Evolutionary conservation across 1,284 basidiomycete species (phyloP).

Genomic region (Sporisorium exsertum): DNA sequence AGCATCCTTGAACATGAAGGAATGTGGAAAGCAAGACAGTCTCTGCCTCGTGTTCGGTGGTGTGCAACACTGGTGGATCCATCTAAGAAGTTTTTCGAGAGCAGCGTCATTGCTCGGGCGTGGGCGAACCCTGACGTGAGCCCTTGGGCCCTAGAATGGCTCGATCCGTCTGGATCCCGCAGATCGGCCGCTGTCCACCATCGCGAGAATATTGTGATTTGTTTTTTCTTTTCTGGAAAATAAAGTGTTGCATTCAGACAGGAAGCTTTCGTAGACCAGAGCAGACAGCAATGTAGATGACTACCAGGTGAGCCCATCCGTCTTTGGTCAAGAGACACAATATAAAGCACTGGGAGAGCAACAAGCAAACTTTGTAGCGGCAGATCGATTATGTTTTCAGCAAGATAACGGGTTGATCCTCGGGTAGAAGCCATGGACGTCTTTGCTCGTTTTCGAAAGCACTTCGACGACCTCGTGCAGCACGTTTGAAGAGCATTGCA

Average conservation of each 20-base stretch:
- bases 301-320: too few relatives aligned
- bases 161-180: slow-evolving; percentile 10
- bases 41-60: slow-evolving; percentile 8
- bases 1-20: neutral
- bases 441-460: neutral
- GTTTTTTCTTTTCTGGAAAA: too few relatives aligned
- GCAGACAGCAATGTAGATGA: too few relatives aligned
- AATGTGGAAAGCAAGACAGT: slow-evolving; percentile 17
- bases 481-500: neutral
- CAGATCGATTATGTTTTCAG: neutral
- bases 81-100: neutral
- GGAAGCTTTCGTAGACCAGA: too few relatives aligned
- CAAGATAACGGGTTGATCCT: neutral
- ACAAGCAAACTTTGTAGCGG: neutral
- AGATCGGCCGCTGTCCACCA: slow-evolving; percentile 2
- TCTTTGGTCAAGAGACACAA: too few relatives aligned
- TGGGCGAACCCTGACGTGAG: slow-evolving; percentile 41
- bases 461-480: neutral
- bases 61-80: slow-evolving; percentile 4
- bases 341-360: too few relatives aligned
- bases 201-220: neutral
- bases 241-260: too few relatives aligned
- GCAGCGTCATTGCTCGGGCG: slow-evolving; percentile 19
- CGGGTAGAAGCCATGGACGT: neutral
- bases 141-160: slow-evolving; percentile 21